Conservation (phyloP, 129 eudicot genomes). For the Lactuca sativa region DNA sequence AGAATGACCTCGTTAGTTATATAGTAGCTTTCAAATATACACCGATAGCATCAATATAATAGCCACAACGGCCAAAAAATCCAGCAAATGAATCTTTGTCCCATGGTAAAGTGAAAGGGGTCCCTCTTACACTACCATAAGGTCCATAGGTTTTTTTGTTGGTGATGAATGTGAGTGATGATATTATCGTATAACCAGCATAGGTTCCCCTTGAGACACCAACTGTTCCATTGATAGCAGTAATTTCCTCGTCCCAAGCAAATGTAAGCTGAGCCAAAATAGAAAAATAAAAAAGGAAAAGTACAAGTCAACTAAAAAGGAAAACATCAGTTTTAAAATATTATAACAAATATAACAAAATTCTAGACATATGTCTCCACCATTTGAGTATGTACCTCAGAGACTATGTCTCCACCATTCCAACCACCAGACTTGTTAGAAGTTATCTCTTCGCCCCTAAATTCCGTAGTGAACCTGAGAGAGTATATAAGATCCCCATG, state of each 20-base stretch:
- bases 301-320: too few relatives aligned
- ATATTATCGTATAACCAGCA: background rate
- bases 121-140: background rate
- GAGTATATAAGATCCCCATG: background rate
- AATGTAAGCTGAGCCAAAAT: background rate
- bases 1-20: too few relatives aligned
- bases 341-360: too few relatives aligned
- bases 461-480: background rate
- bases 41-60: background rate
- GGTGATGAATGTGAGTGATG: background rate
- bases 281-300: background rate
- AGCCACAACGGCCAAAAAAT: background rate
- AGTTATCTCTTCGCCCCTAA: background rate
- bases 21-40: too few relatives aligned
- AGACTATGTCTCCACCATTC: background rate
- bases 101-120: background rate
- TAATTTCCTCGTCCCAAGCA: background rate
- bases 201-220: background rate
- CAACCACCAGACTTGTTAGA: background rate
- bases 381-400: background rate
- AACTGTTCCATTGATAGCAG: background rate
- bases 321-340: too few relatives aligned
- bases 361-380: too few relatives aligned
- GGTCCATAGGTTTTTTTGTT: conserved; percentile 1
- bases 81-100: background rate